Percentiles rank a stretch among this genome's conserved stretches.
Conservation (phyloP, 768 basidiomycete genomes). For the Boletales sp. region DNA sequence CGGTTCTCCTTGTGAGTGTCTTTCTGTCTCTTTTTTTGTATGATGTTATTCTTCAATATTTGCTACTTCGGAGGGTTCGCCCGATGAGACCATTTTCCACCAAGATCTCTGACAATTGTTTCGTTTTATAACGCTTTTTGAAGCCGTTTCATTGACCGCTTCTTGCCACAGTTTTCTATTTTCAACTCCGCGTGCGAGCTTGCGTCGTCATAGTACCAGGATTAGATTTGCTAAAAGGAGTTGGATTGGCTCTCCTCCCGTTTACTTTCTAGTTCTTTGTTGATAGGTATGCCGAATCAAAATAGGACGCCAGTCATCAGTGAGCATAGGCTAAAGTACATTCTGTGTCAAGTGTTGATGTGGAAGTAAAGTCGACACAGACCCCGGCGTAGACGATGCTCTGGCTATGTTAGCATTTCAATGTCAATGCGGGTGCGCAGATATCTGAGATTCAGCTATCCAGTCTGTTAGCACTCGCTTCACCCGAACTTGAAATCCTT, state of each 20-base stretch:
- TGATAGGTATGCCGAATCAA: slow-evolving; percentile 16
- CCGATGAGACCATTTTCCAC: slow-evolving; percentile 65
- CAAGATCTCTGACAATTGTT: slow-evolving; percentile 61
- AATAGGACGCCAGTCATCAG: slow-evolving; percentile 61
- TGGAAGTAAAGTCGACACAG: slow-evolving; percentile 65
- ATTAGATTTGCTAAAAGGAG: neutral
- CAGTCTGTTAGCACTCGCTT: slow-evolving; percentile 75
- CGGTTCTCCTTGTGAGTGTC: slow-evolving; percentile 15
- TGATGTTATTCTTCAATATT: slow-evolving; percentile 55
- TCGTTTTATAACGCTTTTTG: neutral
- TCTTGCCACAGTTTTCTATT: neutral
- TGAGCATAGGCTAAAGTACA: slow-evolving; percentile 31
- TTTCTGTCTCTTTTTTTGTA: slow-evolving; percentile 1
- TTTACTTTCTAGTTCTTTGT: neutral
- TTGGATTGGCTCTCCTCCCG: neutral
- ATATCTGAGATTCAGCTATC: neutral
- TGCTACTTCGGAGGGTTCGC: slow-evolving; percentile 63
- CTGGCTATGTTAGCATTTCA: slow-evolving; percentile 61
- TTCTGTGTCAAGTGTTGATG: slow-evolving; percentile 1
- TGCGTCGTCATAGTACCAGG: neutral
- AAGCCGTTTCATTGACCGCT: slow-evolving; percentile 8
- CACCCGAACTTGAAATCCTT: slow-evolving; percentile 78
- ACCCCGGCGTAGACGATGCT: slow-evolving; percentile 83
- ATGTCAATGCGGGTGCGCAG: neutral
- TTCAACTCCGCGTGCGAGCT: neutral